A percentile compares a stretch with the other conserved stretches of the same genome.
Evolutionary conservation across 2,329 filamentous ascomycete genomes (phyloP).

Genomic region (Capronia coronata): DNA sequence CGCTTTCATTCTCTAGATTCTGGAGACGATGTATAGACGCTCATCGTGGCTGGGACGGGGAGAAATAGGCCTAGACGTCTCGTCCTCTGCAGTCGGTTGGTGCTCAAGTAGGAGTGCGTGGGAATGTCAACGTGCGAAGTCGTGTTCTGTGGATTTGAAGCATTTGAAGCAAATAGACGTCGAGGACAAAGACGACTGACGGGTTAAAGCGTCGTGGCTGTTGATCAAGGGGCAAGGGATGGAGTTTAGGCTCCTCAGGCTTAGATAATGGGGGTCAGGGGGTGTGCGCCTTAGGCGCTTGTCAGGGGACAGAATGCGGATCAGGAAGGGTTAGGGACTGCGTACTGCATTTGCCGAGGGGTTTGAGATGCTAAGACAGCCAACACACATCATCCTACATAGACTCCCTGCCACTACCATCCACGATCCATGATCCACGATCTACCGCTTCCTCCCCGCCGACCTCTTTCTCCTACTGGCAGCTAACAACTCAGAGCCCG

Average conservation of each 20-base stretch:
- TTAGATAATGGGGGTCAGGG: no score
- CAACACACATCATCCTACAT: no score
- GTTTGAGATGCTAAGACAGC: no score
- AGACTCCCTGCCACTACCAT: not conserved
- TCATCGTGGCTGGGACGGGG: constrained; percentile 6
- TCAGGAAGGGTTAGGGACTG: no score
- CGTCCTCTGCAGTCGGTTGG: not conserved
- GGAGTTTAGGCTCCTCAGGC: no score
- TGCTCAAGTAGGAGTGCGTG: not conserved
- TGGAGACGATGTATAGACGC: not conserved
- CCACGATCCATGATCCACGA: no score
- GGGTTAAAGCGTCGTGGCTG: not conserved
- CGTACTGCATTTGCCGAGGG: no score
- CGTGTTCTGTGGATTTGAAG: not conserved
- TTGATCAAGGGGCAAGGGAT: not conserved
- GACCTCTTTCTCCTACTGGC: not conserved
- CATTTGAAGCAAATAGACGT: not conserved
- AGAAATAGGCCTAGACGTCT: not conserved
- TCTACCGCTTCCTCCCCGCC: not conserved
- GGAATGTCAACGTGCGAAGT: not conserved
- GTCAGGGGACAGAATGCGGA: no score
- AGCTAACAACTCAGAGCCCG: not conserved
- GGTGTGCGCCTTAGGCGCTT: no score
- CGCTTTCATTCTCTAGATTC: constrained; percentile 16
- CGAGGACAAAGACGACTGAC: not conserved